These are phyloP conservation scores for Phaeophleospora eucalypticola DNA, from an alignment of 2,329 filamentous ascomycete species.

Conservation along the genomic window DNA sequence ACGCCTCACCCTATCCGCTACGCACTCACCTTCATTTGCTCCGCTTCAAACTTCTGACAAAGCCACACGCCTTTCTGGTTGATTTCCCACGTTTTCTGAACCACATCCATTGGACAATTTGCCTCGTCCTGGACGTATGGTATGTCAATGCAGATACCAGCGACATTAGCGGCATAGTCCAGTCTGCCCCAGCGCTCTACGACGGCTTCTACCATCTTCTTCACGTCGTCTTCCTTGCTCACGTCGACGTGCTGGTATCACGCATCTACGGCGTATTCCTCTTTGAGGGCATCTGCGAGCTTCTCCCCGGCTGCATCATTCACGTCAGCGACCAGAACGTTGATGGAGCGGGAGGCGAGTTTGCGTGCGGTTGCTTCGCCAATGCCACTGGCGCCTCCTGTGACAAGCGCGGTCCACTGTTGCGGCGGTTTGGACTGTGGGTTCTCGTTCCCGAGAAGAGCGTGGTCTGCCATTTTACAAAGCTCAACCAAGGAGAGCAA, in stretches of 20 bases:
- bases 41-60: conserved; percentile 4
- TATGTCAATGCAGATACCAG: conserved; percentile 5
- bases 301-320: conserved; percentile 42
- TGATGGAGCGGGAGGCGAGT: conserved; percentile 55
- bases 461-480: too few species aligned
- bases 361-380: conserved; percentile 56
- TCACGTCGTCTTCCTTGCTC: conserved; percentile 2
- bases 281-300: conserved; percentile 37
- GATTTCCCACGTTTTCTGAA: conserved; percentile 35
- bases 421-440: too few species aligned
- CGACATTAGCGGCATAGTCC: conserved; percentile 6
- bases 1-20: too few species aligned
- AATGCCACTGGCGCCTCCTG: conserved; percentile 61
- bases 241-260: conserved; percentile 1
- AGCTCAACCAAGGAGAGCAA: too few species aligned
- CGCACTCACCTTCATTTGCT: too few species aligned
- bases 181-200: conserved; percentile 5
- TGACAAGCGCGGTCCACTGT: conserved; percentile 57
- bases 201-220: conserved; percentile 3
- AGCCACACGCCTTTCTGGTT: conserved; percentile 6
- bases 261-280: conserved; percentile 3
- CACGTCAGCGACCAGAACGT: conserved; percentile 58
- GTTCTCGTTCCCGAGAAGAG: too few species aligned
- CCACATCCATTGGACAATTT: conserved; percentile 46
- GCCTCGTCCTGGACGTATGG: conserved; percentile 2